Conservation (phyloP, 805 yeast species). For the Pichia exigua region DNA sequence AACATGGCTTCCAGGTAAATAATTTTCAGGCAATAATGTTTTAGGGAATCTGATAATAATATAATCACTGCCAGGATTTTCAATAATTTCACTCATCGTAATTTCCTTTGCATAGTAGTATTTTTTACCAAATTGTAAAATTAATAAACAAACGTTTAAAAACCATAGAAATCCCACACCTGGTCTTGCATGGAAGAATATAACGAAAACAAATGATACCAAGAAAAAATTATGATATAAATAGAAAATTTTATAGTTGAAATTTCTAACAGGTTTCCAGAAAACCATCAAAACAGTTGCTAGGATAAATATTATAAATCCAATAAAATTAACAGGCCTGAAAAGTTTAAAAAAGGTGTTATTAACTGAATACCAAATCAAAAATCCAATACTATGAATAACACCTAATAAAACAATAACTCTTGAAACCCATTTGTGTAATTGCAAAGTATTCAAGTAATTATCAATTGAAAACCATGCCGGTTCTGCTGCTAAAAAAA, state of each 20-base stretch:
- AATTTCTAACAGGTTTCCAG: constrained; percentile 40
- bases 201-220: constrained; percentile 35
- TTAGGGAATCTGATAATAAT: constrained; percentile 12
- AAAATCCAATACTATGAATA: constrained; percentile 47
- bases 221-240: constrained; percentile 46
- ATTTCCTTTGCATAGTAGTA: constrained; percentile 18
- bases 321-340: constrained; percentile 40
- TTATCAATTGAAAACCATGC: constrained; percentile 37
- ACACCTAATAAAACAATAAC: constrained; percentile 37
- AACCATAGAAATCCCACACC: constrained; percentile 38
- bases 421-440: constrained; percentile 72
- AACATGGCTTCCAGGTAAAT: constrained; percentile 50
- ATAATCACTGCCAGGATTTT: constrained; percentile 11
- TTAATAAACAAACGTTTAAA: constrained; percentile 25
- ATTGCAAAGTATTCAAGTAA: constrained; percentile 45
- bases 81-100: constrained; percentile 15
- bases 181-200: constrained; percentile 64
- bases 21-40: constrained; percentile 17
- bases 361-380: constrained; percentile 36
- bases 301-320: constrained; percentile 36
- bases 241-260: constrained; percentile 47
- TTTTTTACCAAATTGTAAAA: constrained; percentile 32
- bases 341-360: constrained; percentile 31
- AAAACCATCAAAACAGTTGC: constrained; percentile 33
- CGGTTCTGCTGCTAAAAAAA: constrained; percentile 51